phyloP scores from a whole-genome alignment of 768 basidiomycete genomes.

The Pulveroboletus sp. region DNA sequence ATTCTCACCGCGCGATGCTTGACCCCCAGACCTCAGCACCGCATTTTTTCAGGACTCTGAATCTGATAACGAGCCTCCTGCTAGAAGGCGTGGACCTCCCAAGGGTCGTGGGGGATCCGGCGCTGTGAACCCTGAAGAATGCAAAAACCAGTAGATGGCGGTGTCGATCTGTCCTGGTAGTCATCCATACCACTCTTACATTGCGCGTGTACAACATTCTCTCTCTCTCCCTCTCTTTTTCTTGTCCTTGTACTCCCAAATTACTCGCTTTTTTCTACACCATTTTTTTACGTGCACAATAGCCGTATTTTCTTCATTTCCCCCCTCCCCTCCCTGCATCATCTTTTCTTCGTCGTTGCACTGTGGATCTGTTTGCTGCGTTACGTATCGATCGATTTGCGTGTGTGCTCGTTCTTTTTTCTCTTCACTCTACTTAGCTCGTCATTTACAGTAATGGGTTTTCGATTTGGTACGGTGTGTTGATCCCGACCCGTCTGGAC shows the following conservation, averaged over 20 bases:
- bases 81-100: constrained; percentile 55
- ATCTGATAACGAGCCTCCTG: constrained; percentile 61
- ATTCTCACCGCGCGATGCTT: constrained; percentile 17
- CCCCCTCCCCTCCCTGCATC: neutral
- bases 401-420: constrained; percentile 5
- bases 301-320: neutral
- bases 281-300: constrained; percentile 1
- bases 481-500: neutral
- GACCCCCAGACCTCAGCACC: constrained; percentile 16
- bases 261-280: neutral
- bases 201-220: constrained; percentile 12
- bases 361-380: constrained; percentile 11
- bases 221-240: constrained; percentile 8
- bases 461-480: constrained; percentile 6
- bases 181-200: constrained; percentile 18
- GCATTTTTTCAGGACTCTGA: constrained; percentile 55
- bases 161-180: constrained; percentile 9
- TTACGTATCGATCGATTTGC: constrained; percentile 9
- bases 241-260: constrained; percentile 12
- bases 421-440: constrained; percentile 14
- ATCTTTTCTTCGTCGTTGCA: constrained; percentile 2
- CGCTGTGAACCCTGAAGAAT: constrained; percentile 70
- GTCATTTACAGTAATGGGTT: constrained; percentile 19
- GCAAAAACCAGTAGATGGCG: constrained; percentile 78
- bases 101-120: constrained; percentile 50